Evolutionary conservation across 345 rosid genomes (phyloP), one percentile per base, ranked within the genome.

Genomic region (Rhizophora apiculata): DNA sequence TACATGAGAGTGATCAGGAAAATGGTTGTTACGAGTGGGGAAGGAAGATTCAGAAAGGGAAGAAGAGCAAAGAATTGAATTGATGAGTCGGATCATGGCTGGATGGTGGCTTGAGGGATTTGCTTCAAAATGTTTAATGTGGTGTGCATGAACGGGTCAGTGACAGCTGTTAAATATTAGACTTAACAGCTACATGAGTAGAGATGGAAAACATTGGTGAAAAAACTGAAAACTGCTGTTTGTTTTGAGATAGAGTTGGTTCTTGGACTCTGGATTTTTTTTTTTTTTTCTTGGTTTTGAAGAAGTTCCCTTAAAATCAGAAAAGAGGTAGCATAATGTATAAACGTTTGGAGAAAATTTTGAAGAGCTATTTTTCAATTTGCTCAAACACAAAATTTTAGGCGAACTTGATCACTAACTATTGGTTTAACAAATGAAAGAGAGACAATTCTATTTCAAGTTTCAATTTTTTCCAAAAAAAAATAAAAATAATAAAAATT

Each of bases 121-220:
- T 63, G 36, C 61, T 56, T 69, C 6, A 13, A 31, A 61, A 56
- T 21, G 64, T 72, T 74, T 76, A 82, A 78, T 77, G 78, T 62
- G 36, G 36, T 68, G 76, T 56, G 83, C 72, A 77, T 78, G 85
- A 71, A 27, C 60, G 70, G 29, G 36, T 48, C 27, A 27, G 72
- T 76, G 80, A 77, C 67, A 68, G 87, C 88, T 83, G 88, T 81
- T 83, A 76, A 80, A 81, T 81, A 84, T 87, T 83, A 70, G 81
- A 79, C 71, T 55, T 82, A 74, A 75, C 87, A 75, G 88, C 85
- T 72, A 56, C 22, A 34, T 3, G 65, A 20, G 62, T 62, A 53
- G 36, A 31, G 61, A 65, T 60, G 20, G 22, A 52, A 69, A 29
- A 64, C 0, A 57, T 62, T 34, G 22, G 34, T 39, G 22, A 58